Evolutionary conservation across 176 grass and related monocot species (phyloP), one percentile per base, ranked within the genome.

Genomic region (Eleusine indica): DNA sequence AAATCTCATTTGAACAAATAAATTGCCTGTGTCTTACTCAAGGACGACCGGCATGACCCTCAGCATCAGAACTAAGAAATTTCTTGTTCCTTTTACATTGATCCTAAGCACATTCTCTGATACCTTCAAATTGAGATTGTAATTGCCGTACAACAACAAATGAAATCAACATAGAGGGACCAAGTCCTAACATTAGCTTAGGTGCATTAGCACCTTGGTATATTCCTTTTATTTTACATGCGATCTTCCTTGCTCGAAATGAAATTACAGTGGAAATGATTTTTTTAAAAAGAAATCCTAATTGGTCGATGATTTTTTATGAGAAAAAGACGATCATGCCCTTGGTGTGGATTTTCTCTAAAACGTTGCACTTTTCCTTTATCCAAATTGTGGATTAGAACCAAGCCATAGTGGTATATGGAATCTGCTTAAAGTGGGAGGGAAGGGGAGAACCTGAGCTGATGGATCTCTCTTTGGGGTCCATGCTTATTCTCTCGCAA

Each of bases 351-450:
- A 84, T 68, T 17, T 21, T 61, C 81, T 79, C 74, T 61, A 74
- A 75, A 75, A 68, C 76, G 52, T 71, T 89, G 65, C 18, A 72
- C 43, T 71, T 67, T 54, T 54, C 65, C 67, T 84, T 89, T 73
- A 73, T 82, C 67, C 88, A 86, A 73, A 82, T 73, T 73, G 83
- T 82, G 79, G 83, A 82, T 90, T 78, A 78, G 88, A 82, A 82
- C 83, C 88, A 66, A 85, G 58, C 15, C 66, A 28, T 73, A 46
- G 88, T 94, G 75, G 43, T 32, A 41, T 28, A 32, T 62, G 78
- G 90, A 92, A 87, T 82, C 82, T 87, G 62, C 82, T 76, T 47
- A 74, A 85, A 88, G 71, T 72, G 73, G 69, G 73, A 87, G 82
- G 78, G 64, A 74, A 53, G 86, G 44, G 58, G 79, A 86, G 83